Conservation (phyloP, 345 rosid genomes). For the Gossypium ekmanianum region DNA sequence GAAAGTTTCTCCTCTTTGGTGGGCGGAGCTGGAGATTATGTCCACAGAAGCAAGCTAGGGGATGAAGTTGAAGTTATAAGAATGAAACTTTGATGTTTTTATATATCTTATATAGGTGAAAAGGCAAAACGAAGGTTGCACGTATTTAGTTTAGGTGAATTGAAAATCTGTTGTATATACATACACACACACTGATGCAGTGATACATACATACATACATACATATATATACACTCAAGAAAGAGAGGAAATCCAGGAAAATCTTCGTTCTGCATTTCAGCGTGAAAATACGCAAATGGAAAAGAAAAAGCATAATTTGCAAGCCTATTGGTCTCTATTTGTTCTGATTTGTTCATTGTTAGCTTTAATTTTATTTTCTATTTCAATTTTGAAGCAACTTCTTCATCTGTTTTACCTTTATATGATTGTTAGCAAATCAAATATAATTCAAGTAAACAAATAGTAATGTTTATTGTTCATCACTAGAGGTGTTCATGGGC, state of each 20-base stretch:
- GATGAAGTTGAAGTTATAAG: conserved; percentile 13
- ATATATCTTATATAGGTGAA: conserved; percentile 7
- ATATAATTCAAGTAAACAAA: no score
- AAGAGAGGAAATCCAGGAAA: background rate
- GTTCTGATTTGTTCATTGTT: background rate
- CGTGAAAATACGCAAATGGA: background rate
- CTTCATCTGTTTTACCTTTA: no score
- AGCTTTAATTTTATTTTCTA: no score
- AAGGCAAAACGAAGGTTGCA: conserved; percentile 7
- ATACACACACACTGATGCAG: background rate
- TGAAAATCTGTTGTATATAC: conserved; percentile 25
- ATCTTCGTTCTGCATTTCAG: background rate
- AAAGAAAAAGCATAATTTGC: background rate
- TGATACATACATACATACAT: background rate
- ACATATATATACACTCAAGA: background rate
- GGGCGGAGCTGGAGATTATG: conserved; percentile 91
- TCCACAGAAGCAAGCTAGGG: conserved; percentile 45
- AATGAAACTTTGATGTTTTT: conserved; percentile 10
- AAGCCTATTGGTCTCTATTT: background rate
- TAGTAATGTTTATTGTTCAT: no score
- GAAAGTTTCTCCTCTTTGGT: conserved; percentile 88
- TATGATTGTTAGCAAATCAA: no score
- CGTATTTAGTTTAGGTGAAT: conserved; percentile 14
- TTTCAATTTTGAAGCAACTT: no score
- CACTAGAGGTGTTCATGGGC: no score